These are phyloP conservation scores for Calocybe gangraenosa DNA, from an alignment of 768 basidiomycete species.

Conservation along the genomic window DNA sequence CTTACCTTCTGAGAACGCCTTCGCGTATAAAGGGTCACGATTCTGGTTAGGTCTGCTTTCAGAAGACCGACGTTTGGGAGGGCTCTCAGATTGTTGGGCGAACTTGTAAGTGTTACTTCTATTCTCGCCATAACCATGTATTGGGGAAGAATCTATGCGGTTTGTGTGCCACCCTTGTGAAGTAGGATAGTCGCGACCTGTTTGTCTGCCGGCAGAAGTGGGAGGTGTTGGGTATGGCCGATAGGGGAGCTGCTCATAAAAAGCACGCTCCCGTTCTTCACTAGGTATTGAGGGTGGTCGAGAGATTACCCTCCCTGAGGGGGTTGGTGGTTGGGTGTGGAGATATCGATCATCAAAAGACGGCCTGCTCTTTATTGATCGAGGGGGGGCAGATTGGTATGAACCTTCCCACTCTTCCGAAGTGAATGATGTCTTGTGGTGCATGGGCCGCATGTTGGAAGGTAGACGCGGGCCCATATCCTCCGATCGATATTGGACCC, in stretches of 20 bases:
- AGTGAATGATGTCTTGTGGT: constrained; percentile 15
- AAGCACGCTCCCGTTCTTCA: constrained; percentile 14
- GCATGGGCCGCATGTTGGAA: constrained; percentile 10
- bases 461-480: constrained; percentile 3
- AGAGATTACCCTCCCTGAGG: constrained; percentile 5
- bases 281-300: constrained; percentile 11
- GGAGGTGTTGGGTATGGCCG: constrained; percentile 18
- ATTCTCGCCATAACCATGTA: constrained; percentile 10
- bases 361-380: constrained; percentile 20
- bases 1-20: constrained; percentile 15
- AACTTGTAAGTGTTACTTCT: constrained; percentile 17
- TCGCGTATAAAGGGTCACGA: constrained; percentile 17
- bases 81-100: constrained; percentile 16
- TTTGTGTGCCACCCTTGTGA: constrained; percentile 1
- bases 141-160: constrained; percentile 4
- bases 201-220: constrained; percentile 12
- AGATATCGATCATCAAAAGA: constrained; percentile 22
- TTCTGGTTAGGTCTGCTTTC: constrained; percentile 10
- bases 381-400: constrained; percentile 12
- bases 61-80: constrained; percentile 16
- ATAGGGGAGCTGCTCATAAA: constrained; percentile 9
- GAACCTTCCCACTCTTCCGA: constrained; percentile 16
- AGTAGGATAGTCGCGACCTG: constrained; percentile 13
- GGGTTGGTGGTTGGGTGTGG: constrained; percentile 5
- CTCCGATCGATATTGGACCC: constrained; percentile 9